Conservation (phyloP, 192 early-diverging fungal genomes). For the Allomyces macrogynus region DNA sequence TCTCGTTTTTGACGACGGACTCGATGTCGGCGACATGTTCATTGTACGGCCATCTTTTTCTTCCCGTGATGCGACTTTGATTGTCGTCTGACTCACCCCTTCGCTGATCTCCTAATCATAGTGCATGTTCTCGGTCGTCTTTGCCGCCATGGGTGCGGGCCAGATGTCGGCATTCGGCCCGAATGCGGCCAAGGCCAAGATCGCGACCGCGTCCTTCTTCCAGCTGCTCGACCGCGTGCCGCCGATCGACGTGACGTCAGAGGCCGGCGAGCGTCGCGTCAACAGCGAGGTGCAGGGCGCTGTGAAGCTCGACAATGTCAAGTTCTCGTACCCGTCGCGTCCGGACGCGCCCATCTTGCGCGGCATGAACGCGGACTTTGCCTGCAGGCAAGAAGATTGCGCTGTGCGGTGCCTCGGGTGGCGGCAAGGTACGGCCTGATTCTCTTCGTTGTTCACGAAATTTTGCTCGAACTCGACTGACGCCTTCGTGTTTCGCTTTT, state of each 20-base stretch:
- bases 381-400: slow-evolving; percentile 57
- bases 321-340: slow-evolving; percentile 50
- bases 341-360: slow-evolving; percentile 34
- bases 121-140: slow-evolving; percentile 59
- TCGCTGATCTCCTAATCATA: not conserved
- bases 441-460: not conserved
- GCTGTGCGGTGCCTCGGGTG: slow-evolving; percentile 66
- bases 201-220: slow-evolving; percentile 52
- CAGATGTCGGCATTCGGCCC: slow-evolving; percentile 48
- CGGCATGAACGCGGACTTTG: slow-evolving; percentile 24
- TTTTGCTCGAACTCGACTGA: not conserved
- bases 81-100: too few species aligned
- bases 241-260: slow-evolving; percentile 35
- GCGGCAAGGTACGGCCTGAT: slow-evolving; percentile 36
- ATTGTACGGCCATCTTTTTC: slow-evolving; percentile 10
- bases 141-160: slow-evolving; percentile 41
- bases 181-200: slow-evolving; percentile 54
- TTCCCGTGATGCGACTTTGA: too few species aligned
- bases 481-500: not conserved
- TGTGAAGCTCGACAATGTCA: slow-evolving; percentile 9
- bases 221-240: slow-evolving; percentile 48
- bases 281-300: slow-evolving; percentile 9
- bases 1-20: slow-evolving; percentile 26
- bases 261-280: slow-evolving; percentile 10
- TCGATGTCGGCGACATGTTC: slow-evolving; percentile 31